Base-by-base conservation (phyloP, 2,329 filamentous ascomycete genomes). In the Zalaria sp. region DNA sequence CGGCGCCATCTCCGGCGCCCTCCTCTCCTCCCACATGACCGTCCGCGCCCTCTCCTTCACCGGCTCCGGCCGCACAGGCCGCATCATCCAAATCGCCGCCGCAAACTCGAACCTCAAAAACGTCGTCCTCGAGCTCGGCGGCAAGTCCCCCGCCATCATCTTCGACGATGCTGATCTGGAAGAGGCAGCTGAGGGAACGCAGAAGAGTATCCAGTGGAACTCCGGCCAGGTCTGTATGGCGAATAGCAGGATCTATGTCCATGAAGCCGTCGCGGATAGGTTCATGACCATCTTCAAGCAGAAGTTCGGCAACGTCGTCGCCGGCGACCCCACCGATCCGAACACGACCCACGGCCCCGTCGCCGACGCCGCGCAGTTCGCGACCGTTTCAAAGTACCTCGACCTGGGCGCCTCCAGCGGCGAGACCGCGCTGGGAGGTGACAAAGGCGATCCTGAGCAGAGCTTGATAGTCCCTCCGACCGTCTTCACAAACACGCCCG, bases 151-250 rank as follows among this genome's bases (percentile, higher is more conserved):
- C 5, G 34, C 45, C 3, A 40, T 55, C n/a, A 39, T 55, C 18
- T 51, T 61, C 46, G 49, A 52, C 25, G 58, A 61, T 41, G 57
- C 57, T 18, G 52, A 61, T 38, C 41, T 61, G 28, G 47, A 53
- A 25, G 49, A 57, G 47, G 58, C 58, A 6, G 55, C 46, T 8
- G 35, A 40, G 10, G 49, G 63, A 47, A 59, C 59, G 38, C 55
- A 57, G 7, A 59, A 59, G 46, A 74, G 73, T 46, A 67, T 78
- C 39, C 65, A 71, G 46, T 63, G 60, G 46, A 69, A 75, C 52
- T 69, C 67, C 36, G 73, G 75, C 0, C 75, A 80, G 50, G 64
- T 69, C 2, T 79, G 76, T 57, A 69, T 74, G 56, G 72, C 73
- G 0, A 74, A 70, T 43, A 71, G 70, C 4, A 64, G 72, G 3